These are phyloP conservation scores for Coemansia reversa DNA, from an alignment of 192 early-diverging fungal genomes.

Conservation along the genomic window DNA sequence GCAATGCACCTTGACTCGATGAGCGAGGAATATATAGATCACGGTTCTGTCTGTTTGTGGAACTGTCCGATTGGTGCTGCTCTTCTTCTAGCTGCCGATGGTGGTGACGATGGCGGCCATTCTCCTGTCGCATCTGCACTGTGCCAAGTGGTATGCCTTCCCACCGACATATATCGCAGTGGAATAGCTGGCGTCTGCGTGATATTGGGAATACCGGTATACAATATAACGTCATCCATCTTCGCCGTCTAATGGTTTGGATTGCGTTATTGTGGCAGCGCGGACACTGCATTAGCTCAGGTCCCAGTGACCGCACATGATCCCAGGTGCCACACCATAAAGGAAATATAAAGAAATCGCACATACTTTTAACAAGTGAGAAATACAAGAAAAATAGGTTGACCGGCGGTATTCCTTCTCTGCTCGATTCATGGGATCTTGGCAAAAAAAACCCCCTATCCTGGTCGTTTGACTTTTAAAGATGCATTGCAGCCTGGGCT, in stretches of 20 bases:
- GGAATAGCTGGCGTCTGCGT: constrained; percentile 29
- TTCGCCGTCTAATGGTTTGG: constrained; percentile 41
- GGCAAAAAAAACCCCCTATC: neutral
- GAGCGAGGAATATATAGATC: constrained; percentile 15
- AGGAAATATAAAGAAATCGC: constrained; percentile 40
- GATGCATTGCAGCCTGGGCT: neutral
- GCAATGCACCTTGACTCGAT: neutral
- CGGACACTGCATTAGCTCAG: constrained; percentile 33
- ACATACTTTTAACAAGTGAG: constrained; percentile 19
- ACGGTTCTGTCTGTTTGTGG: neutral
- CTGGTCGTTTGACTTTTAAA: neutral
- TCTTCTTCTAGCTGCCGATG: neutral
- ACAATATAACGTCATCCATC: constrained; percentile 46
- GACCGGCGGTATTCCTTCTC: neutral
- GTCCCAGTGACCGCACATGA: constrained; percentile 36
- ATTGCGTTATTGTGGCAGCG: constrained; percentile 49
- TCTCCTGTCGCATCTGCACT: neutral
- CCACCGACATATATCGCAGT: constrained; percentile 49
- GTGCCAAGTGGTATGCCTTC: constrained; percentile 23
- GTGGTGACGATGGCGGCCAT: constrained; percentile 2
- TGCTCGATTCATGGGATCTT: neutral
- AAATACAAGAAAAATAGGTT: neutral
- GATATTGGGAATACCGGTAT: constrained; percentile 41
- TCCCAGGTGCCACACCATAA: constrained; percentile 41
- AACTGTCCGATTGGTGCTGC: neutral